Evolutionary conservation across 169 alveolate species (phyloP).

Genomic region (Plasmodium inui): DNA sequence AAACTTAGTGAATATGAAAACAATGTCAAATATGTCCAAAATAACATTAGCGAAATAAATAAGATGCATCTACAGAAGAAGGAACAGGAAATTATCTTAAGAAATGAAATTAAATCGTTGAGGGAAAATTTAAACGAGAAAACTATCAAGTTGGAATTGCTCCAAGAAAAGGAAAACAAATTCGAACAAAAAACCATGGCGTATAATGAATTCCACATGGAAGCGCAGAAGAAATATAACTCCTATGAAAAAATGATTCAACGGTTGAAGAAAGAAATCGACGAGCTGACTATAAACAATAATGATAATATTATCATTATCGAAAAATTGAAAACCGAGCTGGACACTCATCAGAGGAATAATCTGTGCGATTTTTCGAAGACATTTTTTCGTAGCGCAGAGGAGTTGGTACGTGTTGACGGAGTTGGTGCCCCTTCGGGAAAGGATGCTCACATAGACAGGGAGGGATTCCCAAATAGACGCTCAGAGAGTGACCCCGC

Average conservation of each 20-base stretch:
- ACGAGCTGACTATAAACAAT: conserved; percentile 58
- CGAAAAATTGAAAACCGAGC: conserved; percentile 51
- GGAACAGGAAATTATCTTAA: conserved; percentile 35
- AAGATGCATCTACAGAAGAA: conserved; percentile 47
- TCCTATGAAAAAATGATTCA: conserved; percentile 53
- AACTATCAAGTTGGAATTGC: conserved; percentile 35
- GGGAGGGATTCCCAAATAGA: background rate
- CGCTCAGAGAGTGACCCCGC: background rate
- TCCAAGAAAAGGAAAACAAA: conserved; percentile 63
- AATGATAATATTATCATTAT: conserved; percentile 58
- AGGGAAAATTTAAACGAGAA: conserved; percentile 74
- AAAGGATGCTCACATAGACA: background rate
- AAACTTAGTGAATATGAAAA: conserved; percentile 36
- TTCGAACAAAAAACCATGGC: conserved; percentile 21
- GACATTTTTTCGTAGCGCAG: conserved; percentile 4
- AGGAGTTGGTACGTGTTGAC: background rate
- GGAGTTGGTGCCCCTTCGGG: background rate
- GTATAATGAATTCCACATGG: conserved; percentile 55
- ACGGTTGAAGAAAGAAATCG: conserved; percentile 49
- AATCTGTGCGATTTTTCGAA: background rate
- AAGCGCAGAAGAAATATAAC: conserved; percentile 66
- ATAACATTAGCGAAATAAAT: conserved; percentile 61
- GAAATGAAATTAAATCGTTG: conserved; percentile 67
- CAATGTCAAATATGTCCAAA: conserved; percentile 35
- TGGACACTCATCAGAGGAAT: conserved; percentile 2